These are phyloP conservation scores for Suillus subluteus DNA, from an alignment of 768 basidiomycete genomes.

Conservation along the genomic window DNA sequence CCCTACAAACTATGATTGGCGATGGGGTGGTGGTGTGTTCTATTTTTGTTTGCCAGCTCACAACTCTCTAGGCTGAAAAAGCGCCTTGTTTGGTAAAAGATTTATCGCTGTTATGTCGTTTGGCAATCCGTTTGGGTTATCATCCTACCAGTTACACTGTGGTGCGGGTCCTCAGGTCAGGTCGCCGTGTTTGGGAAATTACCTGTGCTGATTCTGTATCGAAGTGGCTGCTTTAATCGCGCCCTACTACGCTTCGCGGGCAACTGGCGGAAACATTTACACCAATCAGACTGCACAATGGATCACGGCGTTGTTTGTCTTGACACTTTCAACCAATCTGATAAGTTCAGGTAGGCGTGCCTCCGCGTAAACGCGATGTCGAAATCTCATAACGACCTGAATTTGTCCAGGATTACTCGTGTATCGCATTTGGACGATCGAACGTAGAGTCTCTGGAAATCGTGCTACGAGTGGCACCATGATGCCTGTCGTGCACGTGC, in stretches of 20 bases:
- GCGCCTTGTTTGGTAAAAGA: slow-evolving; percentile 5
- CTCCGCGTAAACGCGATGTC: not conserved
- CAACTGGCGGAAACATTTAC: slow-evolving; percentile 6
- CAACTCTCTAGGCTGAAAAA: not conserved
- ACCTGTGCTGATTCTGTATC: not conserved
- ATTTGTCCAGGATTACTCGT: slow-evolving; percentile 10
- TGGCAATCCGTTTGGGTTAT: slow-evolving; percentile 19
- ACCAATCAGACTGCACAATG: slow-evolving; percentile 7
- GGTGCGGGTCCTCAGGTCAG: slow-evolving; percentile 14
- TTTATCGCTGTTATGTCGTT: slow-evolving; percentile 21
- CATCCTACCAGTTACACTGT: slow-evolving; percentile 14
- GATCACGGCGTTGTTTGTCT: slow-evolving; percentile 12
- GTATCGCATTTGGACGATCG: slow-evolving; percentile 14
- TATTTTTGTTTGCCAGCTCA: not conserved
- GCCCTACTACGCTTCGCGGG: slow-evolving; percentile 13
- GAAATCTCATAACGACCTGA: not conserved
- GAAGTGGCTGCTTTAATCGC: slow-evolving; percentile 9
- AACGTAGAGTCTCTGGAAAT: not conserved
- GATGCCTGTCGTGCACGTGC: slow-evolving; percentile 11
- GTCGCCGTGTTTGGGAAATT: not conserved
- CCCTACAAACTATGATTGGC: slow-evolving; percentile 16
- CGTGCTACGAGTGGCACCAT: not conserved
- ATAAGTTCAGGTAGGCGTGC: slow-evolving; percentile 13
- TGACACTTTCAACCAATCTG: slow-evolving; percentile 14
- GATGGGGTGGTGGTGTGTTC: slow-evolving; percentile 16